These are phyloP conservation scores for Podospora didyma DNA, from an alignment of 495 filamentous ascomycete genomes.

Conservation along the genomic window DNA sequence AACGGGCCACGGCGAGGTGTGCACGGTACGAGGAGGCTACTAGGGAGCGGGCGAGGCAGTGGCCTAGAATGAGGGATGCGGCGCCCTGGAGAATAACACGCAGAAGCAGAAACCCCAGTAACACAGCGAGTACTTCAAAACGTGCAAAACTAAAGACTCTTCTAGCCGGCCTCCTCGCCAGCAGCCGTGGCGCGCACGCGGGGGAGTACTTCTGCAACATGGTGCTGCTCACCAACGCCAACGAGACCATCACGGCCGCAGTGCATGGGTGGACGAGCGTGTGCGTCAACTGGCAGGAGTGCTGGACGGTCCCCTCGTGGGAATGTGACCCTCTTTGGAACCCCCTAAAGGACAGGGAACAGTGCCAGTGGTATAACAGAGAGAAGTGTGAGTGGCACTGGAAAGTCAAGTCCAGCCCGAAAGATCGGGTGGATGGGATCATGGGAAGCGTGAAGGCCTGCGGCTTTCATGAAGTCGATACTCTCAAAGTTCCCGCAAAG, in stretches of 20 bases:
- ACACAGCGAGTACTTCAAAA: background rate
- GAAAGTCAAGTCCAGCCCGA: background rate
- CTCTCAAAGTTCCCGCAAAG: background rate
- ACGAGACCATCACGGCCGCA: background rate
- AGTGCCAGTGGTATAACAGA: too few relatives aligned
- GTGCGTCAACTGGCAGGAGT: background rate
- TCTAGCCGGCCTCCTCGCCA: background rate
- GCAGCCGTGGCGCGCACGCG: background rate
- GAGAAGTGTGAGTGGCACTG: background rate
- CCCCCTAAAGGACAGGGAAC: too few relatives aligned
- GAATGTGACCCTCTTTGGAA: too few relatives aligned
- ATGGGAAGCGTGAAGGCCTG: background rate
- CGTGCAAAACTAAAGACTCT: background rate
- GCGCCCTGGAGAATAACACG: too few relatives aligned
- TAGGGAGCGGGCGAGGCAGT: too few relatives aligned
- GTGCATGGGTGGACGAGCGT: background rate
- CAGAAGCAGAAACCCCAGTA: too few relatives aligned
- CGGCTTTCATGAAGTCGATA: background rate
- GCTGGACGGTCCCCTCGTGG: background rate
- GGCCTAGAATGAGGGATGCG: too few relatives aligned
- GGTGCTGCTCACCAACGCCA: background rate
- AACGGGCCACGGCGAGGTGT: too few relatives aligned
- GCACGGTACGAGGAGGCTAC: too few relatives aligned
- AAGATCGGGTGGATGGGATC: too few relatives aligned
- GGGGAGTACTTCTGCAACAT: background rate